Base-by-base conservation (phyloP, 1,284 basidiomycete genomes). In the Boletus sp. region DNA sequence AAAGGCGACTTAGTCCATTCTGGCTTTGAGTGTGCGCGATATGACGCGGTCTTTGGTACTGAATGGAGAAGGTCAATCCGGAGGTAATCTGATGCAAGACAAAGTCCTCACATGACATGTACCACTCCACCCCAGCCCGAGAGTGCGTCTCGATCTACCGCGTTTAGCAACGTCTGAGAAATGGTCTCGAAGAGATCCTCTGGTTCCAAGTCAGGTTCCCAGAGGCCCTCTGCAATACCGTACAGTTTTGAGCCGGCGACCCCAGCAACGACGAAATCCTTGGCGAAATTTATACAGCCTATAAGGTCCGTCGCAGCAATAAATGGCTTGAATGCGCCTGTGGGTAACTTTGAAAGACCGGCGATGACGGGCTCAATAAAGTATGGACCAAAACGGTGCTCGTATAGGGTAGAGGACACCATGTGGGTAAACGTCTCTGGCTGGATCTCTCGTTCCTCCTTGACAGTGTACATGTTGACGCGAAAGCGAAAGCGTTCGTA, bases 401-500 rank as follows among this genome's bases (percentile, higher is more conserved):
- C 94, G 70, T 99, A 99, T 23, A 99, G 78, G n/a, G 95, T 96
- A 48, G 91, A 94, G 46, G 91, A 94, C 54, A 98, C 88, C 56
- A 99, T 84, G 64, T 95, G 91, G 20, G 94, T 90, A 71, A 99
- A 98, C 8, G 93, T 94, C 73, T 94, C 86, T 40, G 96, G 96
- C 59, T 94, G 87, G 63, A 99, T 97, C 61, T 94, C 88, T 52
- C 96, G 82, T 67, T 98, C 95, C 69, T 99, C 96, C 74, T 99
- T 99, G 81, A 99, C 97, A 41, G 91, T 91, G 74, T 98, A 99
- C 91, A 99, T 96, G 76, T 99, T 99, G 50, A 96, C 87, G 52
- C 94, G 81, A 73, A 91, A 96, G 48, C 96, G 84, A 62, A 97
- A 86, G 46, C 84, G 81, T 69, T 97, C 92, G 56, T 83, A 85